Percentiles rank a stretch among this genome's conserved stretches.
phyloP scores from a whole-genome alignment of 2,329 filamentous ascomycete genomes.

The Exophiala bonariae region DNA sequence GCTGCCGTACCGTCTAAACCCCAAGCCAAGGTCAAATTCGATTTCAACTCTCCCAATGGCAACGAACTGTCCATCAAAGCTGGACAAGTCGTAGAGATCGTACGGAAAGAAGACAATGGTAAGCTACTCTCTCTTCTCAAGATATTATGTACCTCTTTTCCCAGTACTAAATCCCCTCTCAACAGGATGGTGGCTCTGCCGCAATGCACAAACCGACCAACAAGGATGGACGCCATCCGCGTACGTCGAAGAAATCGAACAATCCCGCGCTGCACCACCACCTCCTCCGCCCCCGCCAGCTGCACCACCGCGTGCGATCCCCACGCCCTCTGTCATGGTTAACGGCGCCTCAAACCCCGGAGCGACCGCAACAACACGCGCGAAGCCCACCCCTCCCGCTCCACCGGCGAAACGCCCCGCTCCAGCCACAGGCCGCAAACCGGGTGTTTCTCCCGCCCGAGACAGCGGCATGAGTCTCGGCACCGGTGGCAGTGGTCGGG shows the following conservation, averaged over 20 bases:
- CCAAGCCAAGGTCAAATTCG: constrained; percentile 87
- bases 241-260: constrained; percentile 77
- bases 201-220: constrained; percentile 64
- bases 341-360: constrained; percentile 16
- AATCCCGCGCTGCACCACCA: constrained; percentile 62
- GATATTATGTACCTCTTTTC: no score
- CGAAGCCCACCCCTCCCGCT: constrained; percentile 71
- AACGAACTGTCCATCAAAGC: constrained; percentile 81
- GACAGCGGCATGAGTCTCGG: constrained; percentile 59
- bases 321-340: constrained; percentile 57
- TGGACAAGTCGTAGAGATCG: constrained; percentile 80
- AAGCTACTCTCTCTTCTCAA: constrained; percentile 38
- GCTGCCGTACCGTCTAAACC: constrained; percentile 65
- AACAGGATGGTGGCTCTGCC: constrained; percentile 93
- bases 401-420: constrained; percentile 80
- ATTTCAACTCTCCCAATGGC: constrained; percentile 79
- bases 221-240: constrained; percentile 94
- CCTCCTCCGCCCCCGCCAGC: constrained; percentile 54
- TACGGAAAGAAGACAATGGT: constrained; percentile 97
- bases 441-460: constrained; percentile 61
- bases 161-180: no score
- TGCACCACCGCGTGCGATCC: constrained; percentile 50
- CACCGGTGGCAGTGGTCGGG: constrained; percentile 52
- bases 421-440: constrained; percentile 63
- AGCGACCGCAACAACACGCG: constrained; percentile 49